Conservation (phyloP, 2,329 filamentous ascomycete species). For the Knufia fluminis region DNA sequence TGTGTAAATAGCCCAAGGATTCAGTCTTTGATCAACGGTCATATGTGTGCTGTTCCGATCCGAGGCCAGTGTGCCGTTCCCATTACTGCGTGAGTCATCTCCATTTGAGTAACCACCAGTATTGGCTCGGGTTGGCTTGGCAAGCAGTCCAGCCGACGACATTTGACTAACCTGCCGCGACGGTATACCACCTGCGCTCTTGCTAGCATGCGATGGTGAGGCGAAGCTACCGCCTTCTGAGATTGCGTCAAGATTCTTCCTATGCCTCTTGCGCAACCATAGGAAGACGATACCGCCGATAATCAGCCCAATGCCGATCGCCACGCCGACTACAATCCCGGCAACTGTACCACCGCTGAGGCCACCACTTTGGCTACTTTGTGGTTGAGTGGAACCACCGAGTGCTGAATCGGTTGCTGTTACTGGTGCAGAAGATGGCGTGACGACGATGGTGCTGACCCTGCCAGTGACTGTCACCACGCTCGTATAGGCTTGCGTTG, state of each 20-base stretch:
- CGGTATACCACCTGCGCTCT: constrained; percentile 15
- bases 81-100: constrained; percentile 16
- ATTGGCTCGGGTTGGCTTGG: constrained; percentile 18
- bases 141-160: constrained; percentile 21
- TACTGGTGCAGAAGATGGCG: constrained; percentile 14
- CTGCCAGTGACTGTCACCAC: constrained; percentile 27
- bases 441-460: constrained; percentile 24
- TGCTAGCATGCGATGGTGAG: constrained; percentile 14
- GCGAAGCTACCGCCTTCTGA: constrained; percentile 7
- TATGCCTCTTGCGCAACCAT: constrained; percentile 31
- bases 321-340: constrained; percentile 35
- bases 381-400: constrained; percentile 13
- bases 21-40: constrained; percentile 36
- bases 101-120: constrained; percentile 14
- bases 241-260: constrained; percentile 9
- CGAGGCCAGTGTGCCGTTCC: constrained; percentile 10
- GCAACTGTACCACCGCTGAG: constrained; percentile 35
- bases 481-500: constrained; percentile 18
- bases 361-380: constrained; percentile 18
- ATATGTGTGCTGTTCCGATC: constrained; percentile 19
- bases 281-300: constrained; percentile 32
- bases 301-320: constrained; percentile 31
- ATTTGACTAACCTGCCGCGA: constrained; percentile 24
- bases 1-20: constrained; percentile 34
- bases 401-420: constrained; percentile 18